Percentiles rank a stretch among this genome's conserved stretches.
Evolutionary conservation across 176 grass and related monocot species (phyloP).

Genomic region (Raddia guianensis): DNA sequence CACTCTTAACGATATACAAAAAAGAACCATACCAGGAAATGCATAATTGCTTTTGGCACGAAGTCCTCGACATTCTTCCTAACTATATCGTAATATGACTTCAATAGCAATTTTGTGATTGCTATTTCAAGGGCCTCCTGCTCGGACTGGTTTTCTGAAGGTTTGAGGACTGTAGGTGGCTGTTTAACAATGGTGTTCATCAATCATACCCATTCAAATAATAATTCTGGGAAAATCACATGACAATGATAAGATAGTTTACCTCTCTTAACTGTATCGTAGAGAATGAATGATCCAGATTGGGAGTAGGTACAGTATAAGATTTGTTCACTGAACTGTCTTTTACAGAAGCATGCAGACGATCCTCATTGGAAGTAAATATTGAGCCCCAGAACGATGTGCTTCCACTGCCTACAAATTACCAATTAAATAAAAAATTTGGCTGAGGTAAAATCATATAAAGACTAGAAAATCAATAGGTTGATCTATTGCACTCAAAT

Average conservation of each 20-base stretch:
- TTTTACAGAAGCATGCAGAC: constrained; percentile 57
- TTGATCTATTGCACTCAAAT: not conserved
- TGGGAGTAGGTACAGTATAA: constrained; percentile 42
- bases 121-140: constrained; percentile 95
- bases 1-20: not conserved
- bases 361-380: constrained; percentile 77
- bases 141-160: constrained; percentile 89
- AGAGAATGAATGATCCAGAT: constrained; percentile 66
- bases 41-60: constrained; percentile 97
- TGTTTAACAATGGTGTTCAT: constrained; percentile 50
- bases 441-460: not conserved
- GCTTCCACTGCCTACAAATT: constrained; percentile 59
- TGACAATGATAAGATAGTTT: constrained; percentile 16
- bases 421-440: constrained; percentile 26
- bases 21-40: constrained; percentile 73
- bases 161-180: constrained; percentile 86
- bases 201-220: constrained; percentile 38
- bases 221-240: constrained; percentile 6
- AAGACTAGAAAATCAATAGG: not conserved
- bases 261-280: constrained; percentile 93
- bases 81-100: constrained; percentile 99
- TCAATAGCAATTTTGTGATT: constrained; percentile 95
- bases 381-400: constrained; percentile 85
- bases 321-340: constrained; percentile 62
- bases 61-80: constrained; percentile 96